Base-by-base conservation (phyloP, 805 yeast species). In the Wickerhamomyces ciferrii region DNA sequence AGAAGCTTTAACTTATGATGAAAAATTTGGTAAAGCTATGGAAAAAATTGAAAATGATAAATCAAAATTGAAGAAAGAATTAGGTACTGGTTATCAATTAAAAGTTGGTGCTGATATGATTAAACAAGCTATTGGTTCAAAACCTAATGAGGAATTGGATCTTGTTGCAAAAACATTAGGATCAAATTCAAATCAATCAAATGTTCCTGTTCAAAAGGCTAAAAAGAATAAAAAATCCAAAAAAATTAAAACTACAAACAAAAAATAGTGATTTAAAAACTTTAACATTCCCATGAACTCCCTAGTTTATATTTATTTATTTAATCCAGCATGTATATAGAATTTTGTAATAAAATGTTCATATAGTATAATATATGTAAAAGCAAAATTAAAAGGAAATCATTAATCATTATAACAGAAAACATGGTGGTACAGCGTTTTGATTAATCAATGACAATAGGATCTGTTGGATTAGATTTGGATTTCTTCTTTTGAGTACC, bases 61-160 rank as follows among this genome's bases (percentile, higher is more conserved):
- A 35, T 43, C 49, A 27, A 52, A 55, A 27, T 36, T 51, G 50
- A 52, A 50, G 36, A 46, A 55, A 11, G 43, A 53, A 41, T 49
- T 55, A 24, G 62, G 59, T 17, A 39, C 51, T 2, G 35, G 51
- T 23, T 58, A 60, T 60, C 60, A 55, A 42, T 46, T 51, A 10
- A 55, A 55, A 39, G 13, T 53, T 9, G 46, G 54, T 10, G 52
- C 51, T 2, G 37, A 43, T n/a, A 49, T 58, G 21, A n/a, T 17
- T 11, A 37, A 37, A 21, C 13, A 21, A 15, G 35, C 17, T 15
- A 31, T 31, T 5, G 13, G 11, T 14, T 27, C 31, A 4, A 8
- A 27, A 27, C 8, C 14, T 5, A 14, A 37, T 37, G 27, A 21
- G 9, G 15, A 37, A 37, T 11, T 37, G 14, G 25, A 13, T 14